phyloP scores from a whole-genome alignment of 176 grass and related monocot genomes.

The Eleusine coracana region DNA sequence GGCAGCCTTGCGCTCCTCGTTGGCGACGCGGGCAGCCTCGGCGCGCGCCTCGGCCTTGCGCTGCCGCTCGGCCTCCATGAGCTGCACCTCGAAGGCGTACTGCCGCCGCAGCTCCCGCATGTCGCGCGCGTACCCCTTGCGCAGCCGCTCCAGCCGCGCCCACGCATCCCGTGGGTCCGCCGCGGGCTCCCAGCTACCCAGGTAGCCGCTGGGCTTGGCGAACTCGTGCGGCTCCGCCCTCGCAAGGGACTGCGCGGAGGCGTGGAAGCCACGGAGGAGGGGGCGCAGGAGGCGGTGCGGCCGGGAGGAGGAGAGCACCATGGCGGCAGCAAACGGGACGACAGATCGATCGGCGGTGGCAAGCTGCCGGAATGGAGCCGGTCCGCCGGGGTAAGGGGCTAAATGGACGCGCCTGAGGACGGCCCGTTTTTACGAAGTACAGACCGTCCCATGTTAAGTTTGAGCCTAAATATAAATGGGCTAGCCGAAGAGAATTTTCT shows the following conservation, averaged over 20 bases:
- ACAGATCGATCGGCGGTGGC: slow-evolving; percentile 47
- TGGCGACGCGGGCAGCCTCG: slow-evolving; percentile 66
- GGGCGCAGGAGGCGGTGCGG: slow-evolving; percentile 26
- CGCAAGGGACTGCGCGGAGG: slow-evolving; percentile 27
- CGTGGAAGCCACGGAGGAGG: slow-evolving; percentile 46
- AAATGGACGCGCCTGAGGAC: neutral
- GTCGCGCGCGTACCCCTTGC: slow-evolving; percentile 66
- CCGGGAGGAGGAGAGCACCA: slow-evolving; percentile 43
- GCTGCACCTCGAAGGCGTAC: slow-evolving; percentile 79
- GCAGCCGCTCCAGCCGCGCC: slow-evolving; percentile 65
- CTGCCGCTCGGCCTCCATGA: slow-evolving; percentile 70
- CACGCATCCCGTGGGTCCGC: slow-evolving; percentile 59
- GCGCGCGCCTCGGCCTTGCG: slow-evolving; percentile 76
- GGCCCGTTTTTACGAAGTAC: slow-evolving; percentile 1
- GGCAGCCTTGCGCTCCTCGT: slow-evolving; percentile 76
- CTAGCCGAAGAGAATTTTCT: neutral
- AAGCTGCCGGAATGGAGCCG: neutral
- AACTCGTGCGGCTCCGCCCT: slow-evolving; percentile 54
- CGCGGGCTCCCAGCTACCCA: slow-evolving; percentile 73
- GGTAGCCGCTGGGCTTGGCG: slow-evolving; percentile 55
- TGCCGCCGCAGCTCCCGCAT: slow-evolving; percentile 64
- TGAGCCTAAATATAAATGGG: neutral
- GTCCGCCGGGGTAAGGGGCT: no score
- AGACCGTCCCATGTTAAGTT: slow-evolving; percentile 1
- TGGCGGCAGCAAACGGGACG: slow-evolving; percentile 22